Evolutionary conservation across 495 filamentous ascomycete genomes (phyloP).

Genomic region (Peziza echinospora): DNA sequence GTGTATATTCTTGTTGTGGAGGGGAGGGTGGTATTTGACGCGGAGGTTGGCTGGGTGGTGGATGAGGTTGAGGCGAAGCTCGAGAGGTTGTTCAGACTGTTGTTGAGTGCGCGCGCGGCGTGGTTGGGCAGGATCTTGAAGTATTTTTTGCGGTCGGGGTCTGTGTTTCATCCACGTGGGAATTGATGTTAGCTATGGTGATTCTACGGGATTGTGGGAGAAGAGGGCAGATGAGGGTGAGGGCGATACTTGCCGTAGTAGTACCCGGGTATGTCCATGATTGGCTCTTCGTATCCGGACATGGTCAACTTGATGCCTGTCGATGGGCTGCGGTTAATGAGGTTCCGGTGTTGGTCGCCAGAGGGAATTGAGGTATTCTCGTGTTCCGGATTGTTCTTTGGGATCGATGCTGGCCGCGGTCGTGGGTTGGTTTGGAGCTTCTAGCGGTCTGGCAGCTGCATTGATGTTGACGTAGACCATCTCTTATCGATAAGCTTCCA

Average conservation of each 20-base stretch:
- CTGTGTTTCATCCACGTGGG: conserved; percentile 9
- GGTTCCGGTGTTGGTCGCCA: neutral
- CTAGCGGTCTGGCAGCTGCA: too few relatives aligned
- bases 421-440: too few relatives aligned
- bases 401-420: too few relatives aligned
- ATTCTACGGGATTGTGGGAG: neutral
- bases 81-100: conserved; percentile 5
- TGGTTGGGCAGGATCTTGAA: conserved; percentile 26
- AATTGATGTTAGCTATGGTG: neutral
- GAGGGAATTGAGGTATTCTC: too few relatives aligned
- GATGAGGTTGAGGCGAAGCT: neutral
- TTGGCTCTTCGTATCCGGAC: neutral
- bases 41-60: neutral
- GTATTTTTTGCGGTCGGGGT: conserved; percentile 25
- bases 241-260: conserved; percentile 26
- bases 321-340: neutral
- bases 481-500: too few relatives aligned
- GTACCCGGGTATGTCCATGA: conserved; percentile 22
- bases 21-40: neutral
- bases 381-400: too few relatives aligned
- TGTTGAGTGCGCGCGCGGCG: conserved; percentile 13
- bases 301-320: too few relatives aligned
- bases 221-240: too few relatives aligned
- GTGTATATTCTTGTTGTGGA: too few relatives aligned
- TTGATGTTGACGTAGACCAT: too few relatives aligned